Base-by-base conservation (phyloP, 1,139 yeast genomes). In the Candida sanyaensis region DNA sequence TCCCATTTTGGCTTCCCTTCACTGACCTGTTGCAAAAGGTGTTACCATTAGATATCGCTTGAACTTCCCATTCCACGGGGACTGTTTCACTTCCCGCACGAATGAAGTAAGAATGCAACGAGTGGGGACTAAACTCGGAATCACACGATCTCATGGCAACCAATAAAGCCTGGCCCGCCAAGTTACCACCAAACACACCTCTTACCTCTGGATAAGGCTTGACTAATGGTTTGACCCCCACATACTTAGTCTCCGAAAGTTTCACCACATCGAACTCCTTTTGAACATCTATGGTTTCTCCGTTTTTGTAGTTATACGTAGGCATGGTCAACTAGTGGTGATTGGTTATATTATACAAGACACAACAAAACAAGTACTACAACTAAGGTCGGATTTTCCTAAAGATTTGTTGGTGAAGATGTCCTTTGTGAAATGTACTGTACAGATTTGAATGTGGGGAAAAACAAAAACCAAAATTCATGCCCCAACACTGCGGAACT, bases 11-110 rank as follows among this genome's bases (percentile, higher is more conserved):
- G 38, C 65, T 68, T 0, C 84, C 88, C 42, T 72, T 69, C 4
- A 86, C 77, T 38, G 81, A 76, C 47, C 88, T 73, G 44, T 86
- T 84, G 42, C 77, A 71, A 59, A 83, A 87, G 51, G 56, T 83
- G 50, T 78, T 80, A 3, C 95, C 95, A 50, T 79, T 65, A 41
- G 73, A 68, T n/a, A 68, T 63, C 30, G 47, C 48, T 4, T 65
- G 66, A 4, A 72, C 71, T 47, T 64, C 64, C 73, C 77, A 75
- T 13, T 62, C 59, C 46, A 73, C 58, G 11, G 54, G 51, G 6
- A 51, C 52, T 26, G 58, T 50, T 7, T 58, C 56, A 21, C 48
- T 49, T 0, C 66, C 69, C 4, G 66, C 60, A 49, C 63, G 59
- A 31, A 71, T 59, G 53, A 69, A 65, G 52, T 59, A 64, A 17